Evolutionary conservation across 2,329 filamentous ascomycete species (phyloP).

Genomic region (Neonectria punicea): DNA sequence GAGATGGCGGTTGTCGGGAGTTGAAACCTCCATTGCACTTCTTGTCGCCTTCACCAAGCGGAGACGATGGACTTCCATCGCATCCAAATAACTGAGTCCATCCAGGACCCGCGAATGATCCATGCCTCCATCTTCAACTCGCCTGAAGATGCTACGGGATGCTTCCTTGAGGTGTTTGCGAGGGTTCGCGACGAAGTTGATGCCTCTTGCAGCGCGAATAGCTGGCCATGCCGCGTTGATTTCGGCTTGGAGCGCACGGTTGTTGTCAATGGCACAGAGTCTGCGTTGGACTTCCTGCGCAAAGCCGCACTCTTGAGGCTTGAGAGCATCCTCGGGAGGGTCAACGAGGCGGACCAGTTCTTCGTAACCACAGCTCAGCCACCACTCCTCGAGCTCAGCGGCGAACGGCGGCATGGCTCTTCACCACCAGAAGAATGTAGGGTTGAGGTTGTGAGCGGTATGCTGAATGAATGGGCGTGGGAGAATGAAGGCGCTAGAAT

Average conservation of each 20-base stretch:
- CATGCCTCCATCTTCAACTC: constrained; percentile 43
- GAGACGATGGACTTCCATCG: constrained; percentile 47
- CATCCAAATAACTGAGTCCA: constrained; percentile 47
- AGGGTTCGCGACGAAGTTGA: constrained; percentile 41
- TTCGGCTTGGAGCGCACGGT: constrained; percentile 29
- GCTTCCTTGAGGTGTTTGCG: constrained; percentile 43
- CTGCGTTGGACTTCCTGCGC: constrained; percentile 44
- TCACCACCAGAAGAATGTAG: too few relatives aligned
- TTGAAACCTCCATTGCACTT: constrained; percentile 22
- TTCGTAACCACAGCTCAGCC: constrained; percentile 43
- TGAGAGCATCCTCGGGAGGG: constrained; percentile 24
- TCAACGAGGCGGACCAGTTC: constrained; percentile 43
- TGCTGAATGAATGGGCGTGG: not conserved
- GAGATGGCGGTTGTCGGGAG: constrained; percentile 22
- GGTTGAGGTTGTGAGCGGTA: not conserved
- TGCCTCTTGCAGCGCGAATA: constrained; percentile 26
- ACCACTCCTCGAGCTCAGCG: constrained; percentile 49
- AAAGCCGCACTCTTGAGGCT: constrained; percentile 47
- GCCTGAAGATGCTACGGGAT: constrained; percentile 42
- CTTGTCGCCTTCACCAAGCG: constrained; percentile 41
- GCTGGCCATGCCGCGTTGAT: constrained; percentile 35
- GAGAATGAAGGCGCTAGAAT: not conserved
- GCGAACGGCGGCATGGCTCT: constrained; percentile 46
- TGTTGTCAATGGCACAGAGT: constrained; percentile 47
- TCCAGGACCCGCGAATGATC: constrained; percentile 40